Percentiles rank a stretch among this genome's conserved stretches.
These are phyloP conservation scores for Venturia oleaginea DNA, from an alignment of 2,329 filamentous ascomycete genomes.

Conservation along the genomic window DNA sequence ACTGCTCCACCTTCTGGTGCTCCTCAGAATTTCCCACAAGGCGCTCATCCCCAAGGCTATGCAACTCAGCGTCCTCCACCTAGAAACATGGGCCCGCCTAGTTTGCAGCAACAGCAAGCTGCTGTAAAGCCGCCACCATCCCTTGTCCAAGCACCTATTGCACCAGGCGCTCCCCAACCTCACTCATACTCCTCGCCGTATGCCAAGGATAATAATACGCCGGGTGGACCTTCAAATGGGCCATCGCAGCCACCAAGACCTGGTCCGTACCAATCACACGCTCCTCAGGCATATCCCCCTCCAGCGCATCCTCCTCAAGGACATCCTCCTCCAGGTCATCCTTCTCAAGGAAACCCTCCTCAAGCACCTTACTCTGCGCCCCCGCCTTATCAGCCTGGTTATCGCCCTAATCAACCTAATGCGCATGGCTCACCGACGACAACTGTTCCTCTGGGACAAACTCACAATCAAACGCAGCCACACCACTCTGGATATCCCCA, in stretches of 20 bases:
- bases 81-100: neutral
- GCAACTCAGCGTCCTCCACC: neutral
- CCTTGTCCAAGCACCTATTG: neutral
- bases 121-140: neutral
- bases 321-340: neutral
- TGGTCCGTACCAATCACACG: neutral
- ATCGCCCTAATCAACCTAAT: neutral
- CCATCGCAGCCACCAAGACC: neutral
- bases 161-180: neutral
- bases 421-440: neutral
- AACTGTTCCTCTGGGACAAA: neutral
- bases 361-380: neutral
- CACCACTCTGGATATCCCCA: neutral
- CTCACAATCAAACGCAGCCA: neutral
- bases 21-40: neutral
- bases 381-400: neutral
- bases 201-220: slow-evolving; percentile 5
- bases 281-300: neutral
- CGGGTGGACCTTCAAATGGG: neutral
- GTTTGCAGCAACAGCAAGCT: neutral
- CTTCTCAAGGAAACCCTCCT: neutral
- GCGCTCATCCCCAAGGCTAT: slow-evolving; percentile 3
- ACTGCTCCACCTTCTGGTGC: neutral
- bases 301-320: neutral
- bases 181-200: slow-evolving; percentile 12